Base-by-base conservation (phyloP, 495 filamentous ascomycete genomes). In the Wilcoxina mikolae region DNA sequence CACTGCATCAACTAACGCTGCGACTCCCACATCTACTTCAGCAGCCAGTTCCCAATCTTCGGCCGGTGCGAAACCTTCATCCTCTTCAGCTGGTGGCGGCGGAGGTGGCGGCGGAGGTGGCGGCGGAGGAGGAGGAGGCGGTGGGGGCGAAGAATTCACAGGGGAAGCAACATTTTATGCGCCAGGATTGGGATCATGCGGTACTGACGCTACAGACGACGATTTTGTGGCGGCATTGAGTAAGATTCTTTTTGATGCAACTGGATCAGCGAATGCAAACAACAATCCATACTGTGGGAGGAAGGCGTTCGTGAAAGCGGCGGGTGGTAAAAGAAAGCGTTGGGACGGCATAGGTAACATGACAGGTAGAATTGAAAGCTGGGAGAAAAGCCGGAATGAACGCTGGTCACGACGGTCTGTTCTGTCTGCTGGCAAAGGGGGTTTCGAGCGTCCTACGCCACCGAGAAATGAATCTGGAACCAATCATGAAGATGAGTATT, bases 151-250 rank as follows among this genome's bases (percentile, higher is more conserved):
- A 26, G 17, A 35, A 15, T 65, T 65, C 20, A 20, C 50, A 49
- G 62, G 62, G 23, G 62, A 64, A 56, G 61, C 54, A 47, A 65
- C 62, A 5, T 65, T 65, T 51, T 65, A 65, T 42, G 51, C 62
- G 10, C 62, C 61, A 1, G 58, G 62, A 11, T 45, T 65, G 33
- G 62, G 62, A 11, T 64, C 62, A 23, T 65, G 62, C 26, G 62
- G 62, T 25, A 64, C 51, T 11, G 62, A 64, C 18, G 63, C 28
- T 15, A 61, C 52, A 2, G 60, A 65, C 29, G 58, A 57, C 28
- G 55, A 65, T 17, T 65, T 60, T 24, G 58, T 64, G 24, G 57
- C 58, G 12, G 62, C 62, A 4, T 41, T 65, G 9, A 60, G 61
- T 27, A 62, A 39, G 51, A 47, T 60, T 10, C 57, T 60, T 3